Conservation (phyloP, 495 filamentous ascomycete species). For the Immersiella caudata region DNA sequence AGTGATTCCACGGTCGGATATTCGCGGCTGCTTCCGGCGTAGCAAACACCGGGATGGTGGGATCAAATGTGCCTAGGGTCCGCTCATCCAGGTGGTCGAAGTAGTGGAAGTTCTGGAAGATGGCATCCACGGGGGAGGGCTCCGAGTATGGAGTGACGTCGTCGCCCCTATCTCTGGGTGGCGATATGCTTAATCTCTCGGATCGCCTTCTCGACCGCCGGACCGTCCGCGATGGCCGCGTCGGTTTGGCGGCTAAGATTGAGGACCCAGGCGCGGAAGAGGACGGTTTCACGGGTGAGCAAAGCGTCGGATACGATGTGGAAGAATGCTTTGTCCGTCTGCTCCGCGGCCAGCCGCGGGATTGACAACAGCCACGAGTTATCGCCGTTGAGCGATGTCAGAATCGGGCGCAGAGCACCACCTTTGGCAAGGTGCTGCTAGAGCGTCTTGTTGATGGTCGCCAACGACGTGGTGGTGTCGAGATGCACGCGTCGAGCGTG, state of each 20-base stretch:
- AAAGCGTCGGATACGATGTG: constrained; percentile 6
- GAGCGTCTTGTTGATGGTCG: too few species aligned
- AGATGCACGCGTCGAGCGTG: too few species aligned
- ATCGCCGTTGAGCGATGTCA: constrained; percentile 17
- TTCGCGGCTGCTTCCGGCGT: background rate
- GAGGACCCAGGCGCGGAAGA: background rate
- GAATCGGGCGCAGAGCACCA: background rate
- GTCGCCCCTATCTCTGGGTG: too few species aligned
- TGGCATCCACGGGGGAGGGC: constrained; percentile 14
- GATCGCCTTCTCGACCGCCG: constrained; percentile 4
- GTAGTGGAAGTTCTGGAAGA: constrained; percentile 16
- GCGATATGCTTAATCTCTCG: constrained; percentile 5
- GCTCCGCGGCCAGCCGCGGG: constrained; percentile 1
- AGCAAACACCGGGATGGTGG: constrained; percentile 3
- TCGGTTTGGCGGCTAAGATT: background rate
- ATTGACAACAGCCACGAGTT: constrained; percentile 17
- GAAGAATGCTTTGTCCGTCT: constrained; percentile 5
- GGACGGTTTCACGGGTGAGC: background rate
- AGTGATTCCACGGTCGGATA: constrained; percentile 7
- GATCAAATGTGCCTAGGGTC: constrained; percentile 8
- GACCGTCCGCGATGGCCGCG: background rate
- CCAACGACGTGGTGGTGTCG: too few species aligned
- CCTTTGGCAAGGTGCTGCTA: too few species aligned
- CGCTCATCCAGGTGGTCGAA: constrained; percentile 10
- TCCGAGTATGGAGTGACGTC: too few species aligned